Conservation (phyloP, 2,329 filamentous ascomycete species). For the Nigrospora oryzae region DNA sequence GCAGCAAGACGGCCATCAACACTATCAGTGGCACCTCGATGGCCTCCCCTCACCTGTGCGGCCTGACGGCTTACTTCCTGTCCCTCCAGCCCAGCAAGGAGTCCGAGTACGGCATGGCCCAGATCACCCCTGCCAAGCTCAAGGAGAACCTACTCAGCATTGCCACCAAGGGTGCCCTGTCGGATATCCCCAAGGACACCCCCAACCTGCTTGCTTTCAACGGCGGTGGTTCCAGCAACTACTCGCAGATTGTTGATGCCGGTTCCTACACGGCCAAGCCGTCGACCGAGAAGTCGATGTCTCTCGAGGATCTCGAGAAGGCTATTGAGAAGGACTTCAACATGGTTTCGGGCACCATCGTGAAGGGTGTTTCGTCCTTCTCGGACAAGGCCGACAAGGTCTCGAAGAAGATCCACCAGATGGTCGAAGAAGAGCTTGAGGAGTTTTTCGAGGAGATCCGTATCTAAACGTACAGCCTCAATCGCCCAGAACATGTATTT, state of each 20-base stretch:
- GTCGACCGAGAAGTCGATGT: constrained; percentile 29
- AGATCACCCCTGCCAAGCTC: constrained; percentile 87
- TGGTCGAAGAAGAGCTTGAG: constrained; percentile 53
- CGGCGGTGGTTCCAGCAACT: constrained; percentile 91
- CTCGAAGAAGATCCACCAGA: constrained; percentile 53
- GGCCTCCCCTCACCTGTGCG: constrained; percentile 94
- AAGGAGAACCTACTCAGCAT: constrained; percentile 83
- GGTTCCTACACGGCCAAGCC: constrained; percentile 58
- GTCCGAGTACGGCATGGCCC: constrained; percentile 83
- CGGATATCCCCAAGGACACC: constrained; percentile 77
- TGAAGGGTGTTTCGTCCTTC: constrained; percentile 43
- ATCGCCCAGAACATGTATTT: neutral
- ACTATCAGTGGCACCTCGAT: constrained; percentile 99
- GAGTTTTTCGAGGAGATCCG: constrained; percentile 47
- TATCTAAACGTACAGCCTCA: constrained; percentile 16
- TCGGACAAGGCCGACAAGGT: constrained; percentile 52
- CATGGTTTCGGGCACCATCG: constrained; percentile 47
- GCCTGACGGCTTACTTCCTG: constrained; percentile 95
- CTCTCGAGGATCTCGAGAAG: constrained; percentile 52
- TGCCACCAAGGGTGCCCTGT: constrained; percentile 69
- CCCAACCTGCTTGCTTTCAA: constrained; percentile 98
- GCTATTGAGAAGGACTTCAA: constrained; percentile 54
- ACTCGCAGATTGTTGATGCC: constrained; percentile 67
- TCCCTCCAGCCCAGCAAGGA: constrained; percentile 87
- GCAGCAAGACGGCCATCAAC: constrained; percentile 92